Percentiles rank a stretch among this genome's conserved stretches.
Evolutionary conservation across 306 rosid genomes (phyloP).

Genomic region (Acacia melanoxylon): DNA sequence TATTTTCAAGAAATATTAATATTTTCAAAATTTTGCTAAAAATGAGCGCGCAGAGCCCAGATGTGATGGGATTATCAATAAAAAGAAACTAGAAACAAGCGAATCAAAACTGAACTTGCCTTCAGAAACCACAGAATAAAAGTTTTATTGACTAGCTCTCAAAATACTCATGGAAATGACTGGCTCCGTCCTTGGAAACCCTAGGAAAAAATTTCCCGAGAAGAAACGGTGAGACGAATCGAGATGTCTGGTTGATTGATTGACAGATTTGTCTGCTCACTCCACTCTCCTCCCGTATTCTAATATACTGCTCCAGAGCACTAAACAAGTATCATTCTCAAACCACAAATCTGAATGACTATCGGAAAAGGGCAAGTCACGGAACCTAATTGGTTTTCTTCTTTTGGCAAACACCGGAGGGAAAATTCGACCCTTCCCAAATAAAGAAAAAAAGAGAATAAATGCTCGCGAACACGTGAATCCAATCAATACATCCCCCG

Average conservation of each 20-base stretch:
- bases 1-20: neutral
- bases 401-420: constrained; percentile 48
- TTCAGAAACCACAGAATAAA: neutral
- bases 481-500: neutral
- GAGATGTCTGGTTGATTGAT: constrained; percentile 9
- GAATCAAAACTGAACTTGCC: constrained; percentile 31
- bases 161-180: neutral
- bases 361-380: constrained; percentile 11
- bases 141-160: constrained; percentile 8
- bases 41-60: neutral
- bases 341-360: constrained; percentile 30
- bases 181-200: constrained; percentile 38
- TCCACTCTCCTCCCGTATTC: neutral
- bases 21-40: neutral
- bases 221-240: neutral
- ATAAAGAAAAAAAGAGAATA: constrained; percentile 49
- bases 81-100: neutral
- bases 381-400: constrained; percentile 64
- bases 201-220: constrained; percentile 19
- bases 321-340: neutral
- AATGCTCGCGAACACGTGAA: constrained; percentile 41
- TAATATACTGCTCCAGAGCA: neutral
- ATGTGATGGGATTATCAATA: constrained; percentile 24
- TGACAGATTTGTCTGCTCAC: constrained; percentile 23
- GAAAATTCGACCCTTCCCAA: constrained; percentile 44